These are phyloP conservation scores for Escallonia rubra DNA, from an alignment of 129 eudicot genomes.

Conservation along the genomic window DNA sequence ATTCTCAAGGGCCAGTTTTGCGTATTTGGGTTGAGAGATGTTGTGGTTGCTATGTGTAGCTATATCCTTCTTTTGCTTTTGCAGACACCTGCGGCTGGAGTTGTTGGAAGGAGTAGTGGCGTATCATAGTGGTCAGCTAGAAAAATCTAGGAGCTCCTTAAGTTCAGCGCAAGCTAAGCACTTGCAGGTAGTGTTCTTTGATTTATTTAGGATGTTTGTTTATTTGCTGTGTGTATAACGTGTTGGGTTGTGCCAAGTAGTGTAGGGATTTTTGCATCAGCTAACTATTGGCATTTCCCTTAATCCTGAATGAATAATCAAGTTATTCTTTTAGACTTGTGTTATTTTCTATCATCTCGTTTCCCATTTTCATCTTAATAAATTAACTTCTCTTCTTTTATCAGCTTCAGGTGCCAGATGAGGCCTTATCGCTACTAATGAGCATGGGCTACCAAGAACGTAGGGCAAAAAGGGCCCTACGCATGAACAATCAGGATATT, in stretches of 20 bases:
- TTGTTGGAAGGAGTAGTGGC: slow-evolving; percentile 82
- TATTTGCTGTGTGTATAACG: not conserved
- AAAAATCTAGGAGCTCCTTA: slow-evolving; percentile 51
- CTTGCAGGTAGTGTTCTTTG: slow-evolving; percentile 35
- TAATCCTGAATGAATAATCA: too few relatives aligned
- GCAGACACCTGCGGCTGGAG: slow-evolving; percentile 68
- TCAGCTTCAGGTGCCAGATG: slow-evolving; percentile 86
- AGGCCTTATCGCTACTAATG: slow-evolving; percentile 52
- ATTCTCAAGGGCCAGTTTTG: not conserved
- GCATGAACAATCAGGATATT: slow-evolving; percentile 59
- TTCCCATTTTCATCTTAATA: not conserved
- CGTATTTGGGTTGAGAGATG: too few relatives aligned
- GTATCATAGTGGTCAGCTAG: slow-evolving; percentile 61
- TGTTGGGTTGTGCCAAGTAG: too few relatives aligned
- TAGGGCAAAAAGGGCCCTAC: slow-evolving; percentile 68
- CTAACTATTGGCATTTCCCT: not conserved
- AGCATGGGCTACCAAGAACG: slow-evolving; percentile 71
- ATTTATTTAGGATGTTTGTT: too few relatives aligned
- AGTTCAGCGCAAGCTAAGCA: slow-evolving; percentile 50
- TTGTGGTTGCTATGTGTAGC: too few relatives aligned
- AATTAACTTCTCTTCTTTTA: not conserved
- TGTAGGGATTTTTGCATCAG: too few relatives aligned
- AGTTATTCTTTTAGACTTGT: too few relatives aligned
- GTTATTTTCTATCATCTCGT: not conserved
- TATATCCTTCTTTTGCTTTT: not conserved